Base-by-base conservation (phyloP, 352 stramenopile genomes). In the Halophytophthora polymorphica region DNA sequence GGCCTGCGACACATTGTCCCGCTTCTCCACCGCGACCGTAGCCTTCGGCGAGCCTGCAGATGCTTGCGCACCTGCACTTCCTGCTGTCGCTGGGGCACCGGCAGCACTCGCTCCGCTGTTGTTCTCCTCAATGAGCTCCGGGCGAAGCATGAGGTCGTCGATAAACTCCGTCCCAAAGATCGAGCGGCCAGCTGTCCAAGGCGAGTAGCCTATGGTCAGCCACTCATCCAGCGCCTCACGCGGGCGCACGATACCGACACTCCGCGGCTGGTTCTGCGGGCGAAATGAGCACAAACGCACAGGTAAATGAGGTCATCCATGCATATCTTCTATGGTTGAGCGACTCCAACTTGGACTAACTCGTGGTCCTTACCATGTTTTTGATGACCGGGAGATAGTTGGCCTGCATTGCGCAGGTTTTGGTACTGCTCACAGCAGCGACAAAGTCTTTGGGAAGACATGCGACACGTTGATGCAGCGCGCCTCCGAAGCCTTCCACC, bases 161-260 rank as follows among this genome's bases (percentile, higher is more conserved):
- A 90, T 84, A 29, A 88, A 88, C 51, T 89, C 67, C 7, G 66
- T 75, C 7, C 59, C 68, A 39, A 89, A 89, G 10, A 86, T 52
- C 7, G 72, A 51, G n/a, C 71, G 69, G 1, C 77, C 89, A 11
- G 82, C 84, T 4, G 70, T 91, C 93, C 93, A 98, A 2, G 93
- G 93, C 4, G 97, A 96, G 61, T 96, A 98, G n/a, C 70, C 82
- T 10, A 92, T 65, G 3, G 73, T 49, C 12, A 96, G 58, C 93
- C 93, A 98, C 58, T 98, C 91, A 12, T 95, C 83, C 10, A 93
- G 66, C 3, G 87, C 85, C 21, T 64, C 68, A 12, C 88, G 76
- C 23, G 93, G 88, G 19, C 86, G 79, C 15, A 97, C 86, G n/a
- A 93, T 77, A 0, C 90, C 90, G 6, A 98, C 86, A 37, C 82